Conservation (phyloP, 495 filamentous ascomycete species). For the Xanthoparmelia taractica region DNA sequence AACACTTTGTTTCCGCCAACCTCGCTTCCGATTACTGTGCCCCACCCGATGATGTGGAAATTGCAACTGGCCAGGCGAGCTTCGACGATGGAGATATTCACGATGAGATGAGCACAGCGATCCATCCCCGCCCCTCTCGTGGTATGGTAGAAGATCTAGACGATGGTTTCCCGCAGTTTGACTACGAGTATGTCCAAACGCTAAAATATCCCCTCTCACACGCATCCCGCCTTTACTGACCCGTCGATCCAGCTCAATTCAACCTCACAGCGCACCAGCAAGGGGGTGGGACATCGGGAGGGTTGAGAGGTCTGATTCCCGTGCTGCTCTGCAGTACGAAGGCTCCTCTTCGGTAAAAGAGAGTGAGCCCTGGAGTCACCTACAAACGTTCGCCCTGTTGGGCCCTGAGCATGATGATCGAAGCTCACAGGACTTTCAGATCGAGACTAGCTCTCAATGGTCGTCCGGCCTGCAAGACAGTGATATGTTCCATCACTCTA, state of each 20-base stretch:
- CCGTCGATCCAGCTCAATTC: neutral
- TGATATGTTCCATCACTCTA: neutral
- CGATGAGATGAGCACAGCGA: neutral
- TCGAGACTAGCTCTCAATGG: constrained; percentile 1
- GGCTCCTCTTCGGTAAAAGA: neutral
- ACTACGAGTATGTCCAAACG: neutral
- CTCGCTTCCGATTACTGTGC: neutral
- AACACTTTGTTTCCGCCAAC: neutral
- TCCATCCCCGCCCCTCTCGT: neutral
- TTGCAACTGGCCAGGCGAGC: constrained; percentile 10
- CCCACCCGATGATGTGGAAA: neutral
- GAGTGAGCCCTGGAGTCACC: constrained; percentile 10
- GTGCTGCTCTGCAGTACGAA: neutral
- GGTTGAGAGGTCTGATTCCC: constrained; percentile 1
- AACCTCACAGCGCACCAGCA: neutral
- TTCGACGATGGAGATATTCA: constrained; percentile 5
- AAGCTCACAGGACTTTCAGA: constrained; percentile 13
- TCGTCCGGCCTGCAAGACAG: constrained; percentile 1
- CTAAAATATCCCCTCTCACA: no score
- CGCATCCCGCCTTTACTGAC: neutral
- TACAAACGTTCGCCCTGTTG: constrained; percentile 9
- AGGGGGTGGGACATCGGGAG: neutral
- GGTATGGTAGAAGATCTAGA: neutral
- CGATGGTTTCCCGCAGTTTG: neutral
- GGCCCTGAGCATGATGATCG: constrained; percentile 1